Percentiles rank a stretch among this genome's conserved stretches.
phyloP scores from a whole-genome alignment of 768 basidiomycete genomes.

The Gyrodon lividus region DNA sequence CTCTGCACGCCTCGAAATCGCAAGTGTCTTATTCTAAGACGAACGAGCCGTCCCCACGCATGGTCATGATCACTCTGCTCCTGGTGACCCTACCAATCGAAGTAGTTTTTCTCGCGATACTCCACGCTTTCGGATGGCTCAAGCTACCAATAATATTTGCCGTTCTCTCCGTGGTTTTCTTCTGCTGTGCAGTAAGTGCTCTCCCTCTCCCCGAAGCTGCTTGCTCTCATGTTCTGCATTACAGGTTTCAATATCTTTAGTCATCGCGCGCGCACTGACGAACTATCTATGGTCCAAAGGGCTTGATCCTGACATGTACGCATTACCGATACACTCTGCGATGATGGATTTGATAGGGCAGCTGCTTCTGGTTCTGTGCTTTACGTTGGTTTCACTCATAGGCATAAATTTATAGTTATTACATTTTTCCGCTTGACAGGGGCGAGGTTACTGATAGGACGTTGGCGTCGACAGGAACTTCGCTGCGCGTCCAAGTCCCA shows the following conservation, averaged over 20 bases:
- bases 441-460: too few relatives aligned
- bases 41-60: constrained; percentile 38
- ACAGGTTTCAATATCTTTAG: constrained; percentile 71
- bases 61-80: constrained; percentile 70
- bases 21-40: constrained; percentile 4
- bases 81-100: constrained; percentile 79
- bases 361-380: constrained; percentile 73
- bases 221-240: neutral
- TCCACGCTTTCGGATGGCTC: constrained; percentile 76
- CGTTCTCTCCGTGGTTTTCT: constrained; percentile 64
- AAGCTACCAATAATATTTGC: constrained; percentile 67
- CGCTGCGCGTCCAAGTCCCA: too few relatives aligned
- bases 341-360: constrained; percentile 85
- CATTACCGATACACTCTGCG: constrained; percentile 89
- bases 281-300: constrained; percentile 73
- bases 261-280: constrained; percentile 65
- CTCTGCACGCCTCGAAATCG: constrained; percentile 56
- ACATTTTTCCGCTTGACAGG: neutral
- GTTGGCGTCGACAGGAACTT: too few relatives aligned
- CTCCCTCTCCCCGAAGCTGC: neutral
- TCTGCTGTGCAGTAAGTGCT: constrained; percentile 70
- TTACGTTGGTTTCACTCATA: constrained; percentile 56
- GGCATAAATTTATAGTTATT: constrained; percentile 26
- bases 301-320: constrained; percentile 89
- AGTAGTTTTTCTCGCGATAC: constrained; percentile 65